These are phyloP conservation scores for Vigna mungo DNA, from an alignment of 306 rosid genomes.

Conservation along the genomic window DNA sequence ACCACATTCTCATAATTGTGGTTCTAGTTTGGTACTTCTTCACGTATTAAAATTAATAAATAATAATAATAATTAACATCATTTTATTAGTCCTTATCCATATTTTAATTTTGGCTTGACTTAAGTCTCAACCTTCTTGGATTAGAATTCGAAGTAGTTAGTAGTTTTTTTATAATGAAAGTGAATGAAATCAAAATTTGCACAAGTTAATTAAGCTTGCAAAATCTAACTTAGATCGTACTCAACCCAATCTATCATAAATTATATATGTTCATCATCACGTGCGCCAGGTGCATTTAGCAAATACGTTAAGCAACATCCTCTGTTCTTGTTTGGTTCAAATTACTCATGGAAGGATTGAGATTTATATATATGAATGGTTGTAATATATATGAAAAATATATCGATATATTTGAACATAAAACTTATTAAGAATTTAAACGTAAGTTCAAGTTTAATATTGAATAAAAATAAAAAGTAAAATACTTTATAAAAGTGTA, in stretches of 20 bases:
- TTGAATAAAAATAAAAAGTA: no score
- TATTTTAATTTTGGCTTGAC: neutral
- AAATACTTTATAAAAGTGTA: no score
- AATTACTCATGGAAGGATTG: slow-evolving; percentile 9
- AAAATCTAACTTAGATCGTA: slow-evolving; percentile 46
- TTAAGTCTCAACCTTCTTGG: neutral
- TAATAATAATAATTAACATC: neutral
- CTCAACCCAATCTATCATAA: slow-evolving; percentile 41
- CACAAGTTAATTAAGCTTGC: slow-evolving; percentile 1
- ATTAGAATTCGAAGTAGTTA: neutral
- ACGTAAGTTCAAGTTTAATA: rapidly evolving
- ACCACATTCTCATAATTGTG: no score
- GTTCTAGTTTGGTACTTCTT: neutral
- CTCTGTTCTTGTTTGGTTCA: slow-evolving; percentile 62
- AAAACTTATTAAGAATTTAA: no score
- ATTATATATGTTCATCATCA: slow-evolving; percentile 35
- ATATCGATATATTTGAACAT: no score
- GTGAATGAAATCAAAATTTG: neutral
- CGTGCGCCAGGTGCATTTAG: slow-evolving; percentile 26
- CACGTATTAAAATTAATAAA: neutral
- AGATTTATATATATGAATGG: neutral
- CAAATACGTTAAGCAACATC: slow-evolving; percentile 89
- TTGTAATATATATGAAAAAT: no score
- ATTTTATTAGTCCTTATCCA: neutral
- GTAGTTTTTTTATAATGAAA: no score